Evolutionary conservation across 116 monocot species (phyloP).

Genomic region (Papilionanthe hybrid): DNA sequence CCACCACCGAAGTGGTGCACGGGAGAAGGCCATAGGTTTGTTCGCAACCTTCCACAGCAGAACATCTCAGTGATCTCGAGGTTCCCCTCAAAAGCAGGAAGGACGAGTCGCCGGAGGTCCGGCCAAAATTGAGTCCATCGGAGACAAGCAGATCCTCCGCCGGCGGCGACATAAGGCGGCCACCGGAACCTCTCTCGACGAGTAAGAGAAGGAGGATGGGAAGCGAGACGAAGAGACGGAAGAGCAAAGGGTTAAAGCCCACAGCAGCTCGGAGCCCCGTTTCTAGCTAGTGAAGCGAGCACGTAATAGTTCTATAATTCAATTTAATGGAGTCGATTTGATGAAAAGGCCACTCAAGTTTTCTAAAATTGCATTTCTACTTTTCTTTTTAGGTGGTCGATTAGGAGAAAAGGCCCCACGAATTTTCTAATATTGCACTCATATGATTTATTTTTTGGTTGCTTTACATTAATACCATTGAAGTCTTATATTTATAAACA

Average conservation of each 20-base stretch:
- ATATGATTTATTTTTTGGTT: too few species aligned
- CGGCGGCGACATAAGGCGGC: slow-evolving; percentile 17
- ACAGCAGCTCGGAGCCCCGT: background rate
- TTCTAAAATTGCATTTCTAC: too few species aligned
- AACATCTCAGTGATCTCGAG: background rate
- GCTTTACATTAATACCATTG: too few species aligned
- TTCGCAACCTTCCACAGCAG: slow-evolving; percentile 44
- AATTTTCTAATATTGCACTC: too few species aligned
- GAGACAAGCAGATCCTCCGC: slow-evolving; percentile 15
- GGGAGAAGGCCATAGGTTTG: slow-evolving; percentile 86
- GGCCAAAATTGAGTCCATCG: slow-evolving; percentile 21
- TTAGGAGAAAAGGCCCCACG: too few species aligned
- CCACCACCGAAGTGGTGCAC: slow-evolving; percentile 71
- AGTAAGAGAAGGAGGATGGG: slow-evolving; percentile 17
- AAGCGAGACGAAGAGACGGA: slow-evolving; percentile 13
- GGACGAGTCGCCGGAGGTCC: background rate
- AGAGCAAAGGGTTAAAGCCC: background rate
- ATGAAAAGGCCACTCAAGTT: too few species aligned
- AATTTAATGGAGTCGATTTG: too few species aligned
- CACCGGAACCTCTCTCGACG: slow-evolving; percentile 9
- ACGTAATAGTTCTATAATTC: background rate
- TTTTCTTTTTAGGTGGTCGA: too few species aligned
- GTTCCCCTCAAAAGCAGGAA: slow-evolving; percentile 14
- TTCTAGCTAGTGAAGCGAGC: background rate
- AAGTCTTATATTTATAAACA: too few species aligned